Evolutionary conservation across 495 filamentous ascomycete species (phyloP).

Genomic region (Physcia stellaris): DNA sequence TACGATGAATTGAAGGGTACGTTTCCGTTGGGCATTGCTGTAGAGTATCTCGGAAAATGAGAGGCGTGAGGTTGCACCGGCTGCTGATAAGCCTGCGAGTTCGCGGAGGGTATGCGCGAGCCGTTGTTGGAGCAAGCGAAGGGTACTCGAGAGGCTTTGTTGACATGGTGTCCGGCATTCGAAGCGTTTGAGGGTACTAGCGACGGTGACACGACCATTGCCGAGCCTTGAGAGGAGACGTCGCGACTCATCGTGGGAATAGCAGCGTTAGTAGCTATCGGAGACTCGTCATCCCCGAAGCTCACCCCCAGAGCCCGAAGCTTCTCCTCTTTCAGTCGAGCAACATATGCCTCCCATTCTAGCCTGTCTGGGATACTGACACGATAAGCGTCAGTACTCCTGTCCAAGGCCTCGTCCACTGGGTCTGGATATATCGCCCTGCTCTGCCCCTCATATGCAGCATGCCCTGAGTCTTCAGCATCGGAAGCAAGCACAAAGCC

Average conservation of each 20-base stretch:
- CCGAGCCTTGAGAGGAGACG: slow-evolving; percentile 47
- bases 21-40: slow-evolving; percentile 31
- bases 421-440: slow-evolving; percentile 59
- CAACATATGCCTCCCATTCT: slow-evolving; percentile 77
- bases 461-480: slow-evolving; percentile 16
- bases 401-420: slow-evolving; percentile 41
- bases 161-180: too few species aligned
- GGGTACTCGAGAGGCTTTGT: too few species aligned
- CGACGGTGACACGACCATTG: slow-evolving; percentile 61
- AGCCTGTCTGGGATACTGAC: slow-evolving; percentile 63
- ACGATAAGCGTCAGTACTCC: slow-evolving; percentile 34
- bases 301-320: slow-evolving; percentile 79
- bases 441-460: slow-evolving; percentile 38
- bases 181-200: slow-evolving; percentile 45
- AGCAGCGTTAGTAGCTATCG: slow-evolving; percentile 35
- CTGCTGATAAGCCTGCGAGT: slow-evolving; percentile 21
- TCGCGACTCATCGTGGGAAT: slow-evolving; percentile 40
- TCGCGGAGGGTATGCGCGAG: too few species aligned
- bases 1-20: too few species aligned
- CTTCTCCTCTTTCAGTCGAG: slow-evolving; percentile 74
- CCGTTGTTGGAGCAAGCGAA: too few species aligned
- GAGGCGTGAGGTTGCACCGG: slow-evolving; percentile 5
- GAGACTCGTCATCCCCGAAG: slow-evolving; percentile 55
- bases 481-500: slow-evolving; percentile 52
- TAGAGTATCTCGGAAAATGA: slow-evolving; percentile 33